Evolutionary conservation across 140 eudicot genomes (phyloP).

Genomic region (Stevia rebaudiana): DNA sequence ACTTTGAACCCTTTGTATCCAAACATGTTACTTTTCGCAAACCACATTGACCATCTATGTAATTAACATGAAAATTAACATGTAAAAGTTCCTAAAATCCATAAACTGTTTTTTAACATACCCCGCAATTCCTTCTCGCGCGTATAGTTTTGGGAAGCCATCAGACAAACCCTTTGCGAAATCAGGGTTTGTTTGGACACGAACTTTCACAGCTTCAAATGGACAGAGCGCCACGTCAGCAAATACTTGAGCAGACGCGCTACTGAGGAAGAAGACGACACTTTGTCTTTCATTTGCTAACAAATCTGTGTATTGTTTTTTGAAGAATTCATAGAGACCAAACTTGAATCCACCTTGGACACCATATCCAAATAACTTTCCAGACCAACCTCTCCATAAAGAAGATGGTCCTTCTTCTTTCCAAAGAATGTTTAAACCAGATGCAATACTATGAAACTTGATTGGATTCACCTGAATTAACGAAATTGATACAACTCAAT

Average conservation of each 20-base stretch:
- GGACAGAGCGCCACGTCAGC: constrained; percentile 94
- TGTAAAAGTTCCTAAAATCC: neutral
- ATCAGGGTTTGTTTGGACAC: constrained; percentile 74
- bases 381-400: constrained; percentile 95
- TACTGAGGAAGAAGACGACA: constrained; percentile 59
- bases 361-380: constrained; percentile 81
- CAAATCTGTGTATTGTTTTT: constrained; percentile 51
- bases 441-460: constrained; percentile 61
- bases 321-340: constrained; percentile 85
- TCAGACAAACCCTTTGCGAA: constrained; percentile 84
- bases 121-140: constrained; percentile 74
- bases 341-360: constrained; percentile 89
- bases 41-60: too few relatives aligned
- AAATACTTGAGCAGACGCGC: constrained; percentile 89
- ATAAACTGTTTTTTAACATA: constrained; percentile 15
- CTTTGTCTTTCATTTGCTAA: constrained; percentile 46
- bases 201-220: constrained; percentile 82
- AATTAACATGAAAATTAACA: neutral
- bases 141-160: constrained; percentile 81
- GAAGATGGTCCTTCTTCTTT: constrained; percentile 72
- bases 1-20: too few relatives aligned
- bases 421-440: constrained; percentile 67
- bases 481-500: neutral
- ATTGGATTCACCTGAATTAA: constrained; percentile 62
- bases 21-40: too few relatives aligned